Evolutionary conservation across 1,284 basidiomycete species (phyloP).

Genomic region (Peniophora sp.): DNA sequence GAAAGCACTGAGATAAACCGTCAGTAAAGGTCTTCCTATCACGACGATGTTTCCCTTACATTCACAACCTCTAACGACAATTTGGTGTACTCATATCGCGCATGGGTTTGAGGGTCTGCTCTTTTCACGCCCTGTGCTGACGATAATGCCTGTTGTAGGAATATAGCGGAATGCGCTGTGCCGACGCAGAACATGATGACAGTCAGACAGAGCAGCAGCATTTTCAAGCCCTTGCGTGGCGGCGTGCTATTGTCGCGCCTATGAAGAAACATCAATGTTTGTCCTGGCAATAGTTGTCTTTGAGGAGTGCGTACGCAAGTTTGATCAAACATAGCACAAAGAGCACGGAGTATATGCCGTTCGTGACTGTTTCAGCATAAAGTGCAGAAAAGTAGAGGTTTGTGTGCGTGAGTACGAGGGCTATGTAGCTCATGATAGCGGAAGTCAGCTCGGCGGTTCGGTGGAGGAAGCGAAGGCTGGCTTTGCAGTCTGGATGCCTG

Average conservation of each 20-base stretch:
- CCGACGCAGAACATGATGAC: slow-evolving; percentile 1
- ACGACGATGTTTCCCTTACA: background rate
- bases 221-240: background rate
- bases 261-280: background rate
- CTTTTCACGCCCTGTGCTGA: background rate
- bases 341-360: slow-evolving; percentile 1
- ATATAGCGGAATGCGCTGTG: slow-evolving; percentile 1
- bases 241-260: background rate
- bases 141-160: background rate
- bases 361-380: background rate
- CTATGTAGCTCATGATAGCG: background rate
- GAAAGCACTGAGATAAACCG: background rate
- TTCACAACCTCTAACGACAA: slow-evolving; percentile 2
- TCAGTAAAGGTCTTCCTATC: background rate
- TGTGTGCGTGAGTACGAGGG: background rate
- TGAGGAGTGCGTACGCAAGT: background rate
- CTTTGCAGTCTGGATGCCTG: background rate
- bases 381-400: background rate
- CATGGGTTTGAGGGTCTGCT: too few species aligned
- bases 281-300: background rate
- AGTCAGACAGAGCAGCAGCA: background rate
- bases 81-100: slow-evolving; percentile 1
- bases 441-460: too few species aligned
- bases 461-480: too few species aligned
- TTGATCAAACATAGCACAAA: background rate